Evolutionary conservation across 352 stramenopile genomes (phyloP).

Genomic region (Globisporangium barbulae): DNA sequence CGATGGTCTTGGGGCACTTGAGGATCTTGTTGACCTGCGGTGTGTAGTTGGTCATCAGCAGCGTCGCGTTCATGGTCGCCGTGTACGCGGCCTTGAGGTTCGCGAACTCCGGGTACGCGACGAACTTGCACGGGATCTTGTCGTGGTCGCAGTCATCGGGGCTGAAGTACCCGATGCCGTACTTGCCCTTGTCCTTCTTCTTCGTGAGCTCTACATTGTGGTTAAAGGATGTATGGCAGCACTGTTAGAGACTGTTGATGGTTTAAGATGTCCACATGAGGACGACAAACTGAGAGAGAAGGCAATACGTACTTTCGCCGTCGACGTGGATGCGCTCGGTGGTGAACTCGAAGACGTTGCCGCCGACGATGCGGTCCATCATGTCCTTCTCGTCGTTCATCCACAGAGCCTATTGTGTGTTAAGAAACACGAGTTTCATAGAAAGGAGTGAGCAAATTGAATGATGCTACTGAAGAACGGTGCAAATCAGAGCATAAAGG

Average conservation of each 20-base stretch:
- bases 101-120: conserved; percentile 62
- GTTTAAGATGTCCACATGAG: too few species aligned
- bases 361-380: conserved; percentile 56
- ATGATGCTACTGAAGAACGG: background rate
- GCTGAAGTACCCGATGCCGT: conserved; percentile 67
- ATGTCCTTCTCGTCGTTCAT: conserved; percentile 76
- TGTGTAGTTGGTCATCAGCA: conserved; percentile 3
- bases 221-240: background rate
- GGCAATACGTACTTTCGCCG: conserved; percentile 13
- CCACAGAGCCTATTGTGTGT: conserved; percentile 35
- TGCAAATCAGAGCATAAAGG: too few species aligned
- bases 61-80: conserved; percentile 27
- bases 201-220: conserved; percentile 19
- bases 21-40: too few species aligned
- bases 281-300: background rate
- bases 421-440: too few species aligned
- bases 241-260: background rate
- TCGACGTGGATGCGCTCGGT: conserved; percentile 29
- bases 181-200: conserved; percentile 52
- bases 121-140: conserved; percentile 47
- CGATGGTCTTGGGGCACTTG: too few species aligned
- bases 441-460: background rate
- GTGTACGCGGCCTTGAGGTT: conserved; percentile 73
- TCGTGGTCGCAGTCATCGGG: conserved; percentile 67
- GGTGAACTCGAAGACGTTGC: conserved; percentile 76